Percentiles rank a stretch among this genome's conserved stretches.
These are phyloP conservation scores for Candida methanosorbosa DNA, from an alignment of 805 yeast genomes.

Conservation along the genomic window DNA sequence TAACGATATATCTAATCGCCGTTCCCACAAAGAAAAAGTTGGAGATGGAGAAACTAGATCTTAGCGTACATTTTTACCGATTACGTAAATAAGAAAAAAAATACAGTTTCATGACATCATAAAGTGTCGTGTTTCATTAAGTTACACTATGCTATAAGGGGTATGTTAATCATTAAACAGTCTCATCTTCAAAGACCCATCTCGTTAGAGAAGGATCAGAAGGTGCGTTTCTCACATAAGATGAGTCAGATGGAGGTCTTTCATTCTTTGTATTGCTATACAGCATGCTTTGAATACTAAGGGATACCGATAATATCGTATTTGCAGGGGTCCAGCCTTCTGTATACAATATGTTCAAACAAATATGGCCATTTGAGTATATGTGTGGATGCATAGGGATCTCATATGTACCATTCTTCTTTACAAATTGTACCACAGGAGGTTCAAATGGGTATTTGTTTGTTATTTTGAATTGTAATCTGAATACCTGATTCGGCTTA, in stretches of 20 bases:
- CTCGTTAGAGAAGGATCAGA: constrained; percentile 40
- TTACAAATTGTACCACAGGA: constrained; percentile 49
- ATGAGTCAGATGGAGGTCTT: constrained; percentile 50
- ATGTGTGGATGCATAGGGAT: constrained; percentile 72
- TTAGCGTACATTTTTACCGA: no score
- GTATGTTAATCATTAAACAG: constrained; percentile 16
- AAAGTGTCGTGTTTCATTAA: no score
- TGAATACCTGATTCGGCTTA: constrained; percentile 24
- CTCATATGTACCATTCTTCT: constrained; percentile 2
- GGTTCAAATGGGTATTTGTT: constrained; percentile 47
- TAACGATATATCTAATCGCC: no score
- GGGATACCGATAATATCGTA: constrained; percentile 34
- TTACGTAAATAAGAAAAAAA: no score
- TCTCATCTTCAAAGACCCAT: constrained; percentile 58
- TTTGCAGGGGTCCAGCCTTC: constrained; percentile 68
- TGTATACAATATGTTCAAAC: constrained; percentile 54
- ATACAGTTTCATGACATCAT: no score
- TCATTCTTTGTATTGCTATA: constrained; percentile 35
- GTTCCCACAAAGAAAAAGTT: no score
- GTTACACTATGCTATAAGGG: no score
- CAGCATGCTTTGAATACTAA: constrained; percentile 62
- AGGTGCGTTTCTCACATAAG: constrained; percentile 46
- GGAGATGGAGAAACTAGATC: no score
- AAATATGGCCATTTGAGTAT: constrained; percentile 73
- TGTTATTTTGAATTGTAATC: constrained; percentile 34